These are phyloP conservation scores for Saprolegnia diclina DNA, from an alignment of 352 stramenopile species.

Conservation along the genomic window DNA sequence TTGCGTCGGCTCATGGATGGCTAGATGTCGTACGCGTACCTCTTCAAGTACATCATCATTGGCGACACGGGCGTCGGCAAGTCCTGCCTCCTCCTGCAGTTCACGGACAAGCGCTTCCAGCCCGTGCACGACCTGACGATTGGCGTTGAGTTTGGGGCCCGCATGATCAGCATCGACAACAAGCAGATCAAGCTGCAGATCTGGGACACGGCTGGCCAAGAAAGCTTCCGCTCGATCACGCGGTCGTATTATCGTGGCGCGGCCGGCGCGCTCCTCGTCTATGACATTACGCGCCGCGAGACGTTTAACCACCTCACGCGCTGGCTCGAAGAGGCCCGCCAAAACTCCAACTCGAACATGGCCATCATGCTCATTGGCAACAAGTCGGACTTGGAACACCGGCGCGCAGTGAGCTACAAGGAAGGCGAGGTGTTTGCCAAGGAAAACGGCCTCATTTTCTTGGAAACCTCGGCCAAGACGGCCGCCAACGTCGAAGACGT, in stretches of 20 bases:
- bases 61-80: slow-evolving; percentile 99
- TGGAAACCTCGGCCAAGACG: slow-evolving; percentile 99
- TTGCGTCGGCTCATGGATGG: not conserved
- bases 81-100: slow-evolving; percentile 99
- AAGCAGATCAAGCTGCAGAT: slow-evolving; percentile 98
- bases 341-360: slow-evolving; percentile 99
- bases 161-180: slow-evolving; percentile 98
- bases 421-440: slow-evolving; percentile 98
- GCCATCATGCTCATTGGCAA: slow-evolving; percentile 99
- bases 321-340: slow-evolving; percentile 97
- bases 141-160: slow-evolving; percentile 98
- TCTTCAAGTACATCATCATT: slow-evolving; percentile 99
- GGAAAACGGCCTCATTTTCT: slow-evolving; percentile 99
- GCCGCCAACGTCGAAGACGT: slow-evolving; percentile 98
- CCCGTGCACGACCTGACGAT: slow-evolving; percentile 99
- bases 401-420: slow-evolving; percentile 93
- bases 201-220: slow-evolving; percentile 98
- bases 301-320: slow-evolving; percentile 98
- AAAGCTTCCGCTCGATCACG: slow-evolving; percentile 99
- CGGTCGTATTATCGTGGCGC: slow-evolving; percentile 98
- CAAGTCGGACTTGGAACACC: slow-evolving; percentile 97
- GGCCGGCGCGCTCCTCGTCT: slow-evolving; percentile 95
- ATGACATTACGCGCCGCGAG: slow-evolving; percentile 98
- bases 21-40: slow-evolving; percentile 92
- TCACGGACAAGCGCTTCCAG: slow-evolving; percentile 99